phyloP scores from a whole-genome alignment of 2,329 filamentous ascomycete genomes.

The Gnomoniopsis sp. region DNA sequence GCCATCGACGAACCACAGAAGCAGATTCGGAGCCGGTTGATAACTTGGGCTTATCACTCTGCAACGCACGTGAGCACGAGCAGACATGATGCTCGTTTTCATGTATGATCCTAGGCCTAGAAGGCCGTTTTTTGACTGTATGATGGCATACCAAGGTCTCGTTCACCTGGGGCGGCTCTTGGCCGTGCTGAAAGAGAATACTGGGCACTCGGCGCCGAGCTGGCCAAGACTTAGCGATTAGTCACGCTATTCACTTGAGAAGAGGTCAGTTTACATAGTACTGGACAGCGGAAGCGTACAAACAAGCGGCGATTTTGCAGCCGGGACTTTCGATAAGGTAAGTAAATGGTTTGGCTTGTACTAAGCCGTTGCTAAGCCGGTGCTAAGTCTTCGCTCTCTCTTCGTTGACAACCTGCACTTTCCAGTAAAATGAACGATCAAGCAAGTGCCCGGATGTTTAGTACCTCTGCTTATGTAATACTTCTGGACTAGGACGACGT shows the following conservation, averaged over 20 bases:
- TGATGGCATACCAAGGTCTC: conserved; percentile 10
- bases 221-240: background rate
- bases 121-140: background rate
- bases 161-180: conserved; percentile 8
- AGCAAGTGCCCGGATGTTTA: too few relatives aligned
- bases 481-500: too few relatives aligned
- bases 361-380: too few relatives aligned
- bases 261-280: too few relatives aligned
- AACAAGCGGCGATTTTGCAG: background rate
- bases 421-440: too few relatives aligned
- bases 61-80: background rate
- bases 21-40: background rate
- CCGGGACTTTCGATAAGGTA: too few relatives aligned
- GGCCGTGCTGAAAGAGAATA: conserved; percentile 8
- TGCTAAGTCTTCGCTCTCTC: too few relatives aligned
- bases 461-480: too few relatives aligned
- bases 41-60: background rate
- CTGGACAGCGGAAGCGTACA: background rate
- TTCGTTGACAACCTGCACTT: too few relatives aligned
- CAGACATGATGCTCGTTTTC: background rate
- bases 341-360: too few relatives aligned
- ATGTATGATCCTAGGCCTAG: background rate
- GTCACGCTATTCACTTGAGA: background rate
- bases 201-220: conserved; percentile 9
- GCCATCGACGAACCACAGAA: conserved; percentile 1